Evolutionary conservation across 129 eudicot genomes (phyloP).

Genomic region (Tagetes erecta): DNA sequence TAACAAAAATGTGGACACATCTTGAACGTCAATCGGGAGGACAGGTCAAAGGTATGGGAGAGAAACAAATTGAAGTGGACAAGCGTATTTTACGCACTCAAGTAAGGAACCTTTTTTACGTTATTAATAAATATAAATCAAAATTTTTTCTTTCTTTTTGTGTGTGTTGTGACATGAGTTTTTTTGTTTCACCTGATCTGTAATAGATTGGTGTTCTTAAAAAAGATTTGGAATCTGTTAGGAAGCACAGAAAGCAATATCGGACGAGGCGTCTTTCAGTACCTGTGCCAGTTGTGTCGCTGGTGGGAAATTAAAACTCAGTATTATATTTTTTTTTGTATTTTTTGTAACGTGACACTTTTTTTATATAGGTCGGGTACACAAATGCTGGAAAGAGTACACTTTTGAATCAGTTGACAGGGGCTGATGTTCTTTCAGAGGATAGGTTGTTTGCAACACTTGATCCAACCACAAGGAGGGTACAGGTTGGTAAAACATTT

Average conservation of each 20-base stretch:
- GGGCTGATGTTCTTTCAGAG: conserved; percentile 97
- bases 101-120: conserved; percentile 49
- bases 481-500: conserved; percentile 55
- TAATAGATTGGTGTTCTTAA: conserved; percentile 77
- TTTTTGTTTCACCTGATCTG: conserved; percentile 1
- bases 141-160: background rate
- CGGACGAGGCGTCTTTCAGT: conserved; percentile 70
- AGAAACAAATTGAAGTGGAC: conserved; percentile 99
- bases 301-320: conserved; percentile 44
- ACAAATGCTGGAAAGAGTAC: conserved; percentile 99
- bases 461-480: conserved; percentile 97
- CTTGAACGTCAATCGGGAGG: conserved; percentile 99
- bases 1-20: conserved; percentile 97
- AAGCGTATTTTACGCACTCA: conserved; percentile 91
- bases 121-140: background rate
- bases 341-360: conserved; percentile 2
- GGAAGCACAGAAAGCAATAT: conserved; percentile 90
- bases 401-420: conserved; percentile 75
- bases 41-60: conserved; percentile 99
- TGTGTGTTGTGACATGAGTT: background rate
- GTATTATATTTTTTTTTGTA: background rate
- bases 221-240: conserved; percentile 87
- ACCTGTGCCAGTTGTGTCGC: conserved; percentile 90
- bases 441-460: conserved; percentile 91
- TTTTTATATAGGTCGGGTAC: conserved; percentile 70